These are phyloP conservation scores for Cladosporium sphaerospermum DNA, from an alignment of 2,329 filamentous ascomycete species.

Conservation along the genomic window DNA sequence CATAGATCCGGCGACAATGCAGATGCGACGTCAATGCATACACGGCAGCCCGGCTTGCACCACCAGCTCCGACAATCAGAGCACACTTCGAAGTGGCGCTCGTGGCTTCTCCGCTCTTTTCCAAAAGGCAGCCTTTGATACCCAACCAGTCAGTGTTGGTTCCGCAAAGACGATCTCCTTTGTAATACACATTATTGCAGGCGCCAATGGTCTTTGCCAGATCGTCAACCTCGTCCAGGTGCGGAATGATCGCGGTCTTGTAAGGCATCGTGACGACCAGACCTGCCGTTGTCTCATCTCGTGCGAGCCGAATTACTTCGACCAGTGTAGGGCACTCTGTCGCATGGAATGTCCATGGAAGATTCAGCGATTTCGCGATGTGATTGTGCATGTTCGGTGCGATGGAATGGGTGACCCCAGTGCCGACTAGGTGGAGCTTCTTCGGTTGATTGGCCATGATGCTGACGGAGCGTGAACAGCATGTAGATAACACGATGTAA, in stretches of 20 bases:
- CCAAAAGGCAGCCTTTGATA: slow-evolving; percentile 32
- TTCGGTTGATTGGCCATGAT: not conserved
- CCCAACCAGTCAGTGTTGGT: slow-evolving; percentile 43
- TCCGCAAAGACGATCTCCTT: slow-evolving; percentile 27
- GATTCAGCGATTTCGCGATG: slow-evolving; percentile 31
- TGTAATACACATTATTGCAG: slow-evolving; percentile 33
- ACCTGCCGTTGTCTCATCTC: slow-evolving; percentile 27
- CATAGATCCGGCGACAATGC: slow-evolving; percentile 11
- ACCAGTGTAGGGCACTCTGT: slow-evolving; percentile 29
- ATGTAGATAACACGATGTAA: not conserved
- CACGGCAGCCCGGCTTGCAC: slow-evolving; percentile 36
- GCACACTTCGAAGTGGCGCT: slow-evolving; percentile 21
- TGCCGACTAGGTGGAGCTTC: slow-evolving; percentile 33
- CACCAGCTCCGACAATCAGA: slow-evolving; percentile 38
- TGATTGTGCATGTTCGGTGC: slow-evolving; percentile 37
- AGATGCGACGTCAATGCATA: slow-evolving; percentile 12
- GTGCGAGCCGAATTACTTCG: slow-evolving; percentile 28
- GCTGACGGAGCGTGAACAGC: not conserved
- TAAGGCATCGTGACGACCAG: slow-evolving; percentile 39
- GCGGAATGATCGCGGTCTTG: slow-evolving; percentile 33
- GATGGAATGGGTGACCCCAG: slow-evolving; percentile 38
- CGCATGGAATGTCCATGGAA: slow-evolving; percentile 33
- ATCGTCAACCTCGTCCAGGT: slow-evolving; percentile 34
- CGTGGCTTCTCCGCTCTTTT: not conserved
- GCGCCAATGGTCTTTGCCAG: slow-evolving; percentile 33